phyloP scores from a whole-genome alignment of 768 basidiomycete species.

The Collybia sp. region DNA sequence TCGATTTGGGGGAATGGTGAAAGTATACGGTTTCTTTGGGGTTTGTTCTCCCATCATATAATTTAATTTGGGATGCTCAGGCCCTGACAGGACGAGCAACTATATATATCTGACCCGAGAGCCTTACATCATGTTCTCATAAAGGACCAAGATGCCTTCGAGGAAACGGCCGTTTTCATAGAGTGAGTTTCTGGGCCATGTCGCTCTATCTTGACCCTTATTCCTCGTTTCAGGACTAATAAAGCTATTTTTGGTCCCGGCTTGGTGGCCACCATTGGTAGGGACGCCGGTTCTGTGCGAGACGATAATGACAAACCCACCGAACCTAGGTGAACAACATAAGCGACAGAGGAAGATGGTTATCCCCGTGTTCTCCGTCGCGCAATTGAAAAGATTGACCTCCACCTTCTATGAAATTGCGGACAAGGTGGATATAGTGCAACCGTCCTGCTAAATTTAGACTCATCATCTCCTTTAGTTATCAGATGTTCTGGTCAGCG shows the following conservation, averaged over 20 bases:
- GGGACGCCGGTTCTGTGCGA: background rate
- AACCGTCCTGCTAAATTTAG: background rate
- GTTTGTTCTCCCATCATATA: slow-evolving; percentile 17
- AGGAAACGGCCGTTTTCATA: background rate
- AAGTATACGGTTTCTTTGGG: slow-evolving; percentile 42
- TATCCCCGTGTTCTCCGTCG: slow-evolving; percentile 39
- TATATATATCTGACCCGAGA: slow-evolving; percentile 45
- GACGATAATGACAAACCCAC: background rate
- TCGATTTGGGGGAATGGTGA: slow-evolving; percentile 37
- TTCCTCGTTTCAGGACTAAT: slow-evolving; percentile 28
- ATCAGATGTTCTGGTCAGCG: slow-evolving; percentile 20
- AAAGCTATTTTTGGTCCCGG: slow-evolving; percentile 43
- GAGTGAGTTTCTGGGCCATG: background rate
- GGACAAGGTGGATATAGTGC: slow-evolving; percentile 30
- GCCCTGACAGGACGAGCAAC: slow-evolving; percentile 34
- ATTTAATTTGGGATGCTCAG: background rate
- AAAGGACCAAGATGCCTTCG: background rate
- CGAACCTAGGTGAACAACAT: slow-evolving; percentile 33
- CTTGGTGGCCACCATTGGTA: slow-evolving; percentile 34
- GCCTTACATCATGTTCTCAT: slow-evolving; percentile 37
- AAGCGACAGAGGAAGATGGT: slow-evolving; percentile 45
- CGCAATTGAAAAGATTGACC: slow-evolving; percentile 38
- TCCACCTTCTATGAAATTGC: slow-evolving; percentile 41
- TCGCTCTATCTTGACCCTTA: background rate
- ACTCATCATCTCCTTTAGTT: slow-evolving; percentile 14